phyloP scores from a whole-genome alignment of 2,329 filamentous ascomycete genomes.

The Neofusicoccum parvum region DNA sequence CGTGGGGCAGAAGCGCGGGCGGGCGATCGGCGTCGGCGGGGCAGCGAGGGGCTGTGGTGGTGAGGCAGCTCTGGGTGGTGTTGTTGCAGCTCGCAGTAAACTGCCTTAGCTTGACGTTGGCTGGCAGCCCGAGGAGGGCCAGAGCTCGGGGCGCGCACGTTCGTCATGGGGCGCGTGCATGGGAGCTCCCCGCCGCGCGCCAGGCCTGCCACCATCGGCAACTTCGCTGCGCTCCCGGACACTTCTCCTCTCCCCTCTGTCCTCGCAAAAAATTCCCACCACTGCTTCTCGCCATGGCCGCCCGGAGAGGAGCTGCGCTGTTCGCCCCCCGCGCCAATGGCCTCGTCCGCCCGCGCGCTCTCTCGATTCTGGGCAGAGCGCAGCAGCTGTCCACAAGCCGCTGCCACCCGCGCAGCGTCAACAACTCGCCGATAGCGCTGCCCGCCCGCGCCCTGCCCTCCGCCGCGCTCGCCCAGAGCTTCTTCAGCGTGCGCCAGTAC shows the following conservation, averaged over 20 bases:
- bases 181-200: constrained; percentile 4
- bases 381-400: not conserved
- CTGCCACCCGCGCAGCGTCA: constrained; percentile 8
- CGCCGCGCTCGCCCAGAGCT: constrained; percentile 7
- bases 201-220: not conserved
- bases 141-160: constrained; percentile 12
- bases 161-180: constrained; percentile 17
- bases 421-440: not conserved
- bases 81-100: constrained; percentile 8
- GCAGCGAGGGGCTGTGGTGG: not conserved
- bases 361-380: constrained; percentile 7
- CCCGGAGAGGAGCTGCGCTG: constrained; percentile 16
- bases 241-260: not conserved
- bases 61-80: not conserved
- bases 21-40: not conserved
- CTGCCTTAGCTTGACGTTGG: constrained; percentile 3
- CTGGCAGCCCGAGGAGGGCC: constrained; percentile 12
- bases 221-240: not conserved
- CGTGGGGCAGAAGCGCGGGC: not conserved
- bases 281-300: constrained; percentile 6
- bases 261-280: not conserved
- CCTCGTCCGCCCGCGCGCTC: constrained; percentile 7
- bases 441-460: not conserved
- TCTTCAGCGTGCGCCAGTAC: constrained; percentile 27
- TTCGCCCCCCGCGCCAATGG: constrained; percentile 22